phyloP scores from a whole-genome alignment of 2,329 filamentous ascomycete genomes.

The Coniochaeta ligniaria region DNA sequence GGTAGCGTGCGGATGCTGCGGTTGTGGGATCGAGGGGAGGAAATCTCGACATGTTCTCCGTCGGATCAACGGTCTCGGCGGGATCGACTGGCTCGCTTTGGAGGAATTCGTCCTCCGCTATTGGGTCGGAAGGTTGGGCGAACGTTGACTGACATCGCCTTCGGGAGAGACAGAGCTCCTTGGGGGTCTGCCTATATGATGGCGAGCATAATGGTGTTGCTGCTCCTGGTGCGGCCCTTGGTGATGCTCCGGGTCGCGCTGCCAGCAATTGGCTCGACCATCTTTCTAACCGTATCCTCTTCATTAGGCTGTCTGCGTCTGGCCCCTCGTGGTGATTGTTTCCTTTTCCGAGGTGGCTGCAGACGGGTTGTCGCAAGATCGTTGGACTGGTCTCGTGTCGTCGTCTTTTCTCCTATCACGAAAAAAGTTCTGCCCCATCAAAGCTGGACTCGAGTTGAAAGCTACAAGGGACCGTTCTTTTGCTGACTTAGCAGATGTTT shows the following conservation, averaged over 20 bases:
- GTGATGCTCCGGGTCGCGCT: constrained; percentile 32
- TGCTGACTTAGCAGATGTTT: not conserved
- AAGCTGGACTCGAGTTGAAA: constrained; percentile 9
- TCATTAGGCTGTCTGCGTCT: constrained; percentile 32
- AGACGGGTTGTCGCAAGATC: constrained; percentile 2
- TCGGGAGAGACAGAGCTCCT: constrained; percentile 1
- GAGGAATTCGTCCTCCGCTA: not conserved
- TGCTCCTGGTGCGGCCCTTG: constrained; percentile 10
- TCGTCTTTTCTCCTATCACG: constrained; percentile 6
- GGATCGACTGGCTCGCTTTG: not conserved
- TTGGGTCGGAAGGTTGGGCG: not conserved
- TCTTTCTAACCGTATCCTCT: constrained; percentile 53
- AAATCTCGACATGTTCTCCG: constrained; percentile 7
- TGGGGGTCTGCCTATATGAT: not conserved
- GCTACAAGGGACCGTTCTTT: not conserved
- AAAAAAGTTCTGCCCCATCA: constrained; percentile 19
- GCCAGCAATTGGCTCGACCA: constrained; percentile 54
- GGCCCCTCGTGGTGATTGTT: not conserved
- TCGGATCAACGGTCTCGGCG: not conserved
- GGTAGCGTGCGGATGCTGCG: constrained; percentile 35
- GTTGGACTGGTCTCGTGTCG: not conserved
- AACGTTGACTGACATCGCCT: not conserved
- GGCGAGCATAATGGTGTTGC: constrained; percentile 2
- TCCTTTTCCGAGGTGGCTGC: not conserved
- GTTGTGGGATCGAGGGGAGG: constrained; percentile 21